Evolutionary conservation across 768 basidiomycete genomes (phyloP).

Genomic region (Russula griseocarnosa): DNA sequence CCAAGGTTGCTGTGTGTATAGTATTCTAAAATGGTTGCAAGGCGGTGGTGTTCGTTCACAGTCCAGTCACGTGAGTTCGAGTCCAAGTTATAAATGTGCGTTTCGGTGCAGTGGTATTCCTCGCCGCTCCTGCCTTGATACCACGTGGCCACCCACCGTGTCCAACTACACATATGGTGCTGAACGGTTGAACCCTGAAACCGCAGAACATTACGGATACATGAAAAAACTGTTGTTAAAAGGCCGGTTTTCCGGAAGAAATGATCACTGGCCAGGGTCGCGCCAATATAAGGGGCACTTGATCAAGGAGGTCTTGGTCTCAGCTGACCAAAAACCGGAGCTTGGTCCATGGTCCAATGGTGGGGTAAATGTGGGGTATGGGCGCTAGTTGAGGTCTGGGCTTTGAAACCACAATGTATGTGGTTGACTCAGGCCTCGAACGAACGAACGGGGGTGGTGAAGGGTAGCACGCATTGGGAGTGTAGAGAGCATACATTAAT

Average conservation of each 20-base stretch:
- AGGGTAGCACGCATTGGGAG: slow-evolving; percentile 17
- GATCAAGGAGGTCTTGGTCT: slow-evolving; percentile 1
- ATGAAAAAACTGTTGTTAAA: not conserved
- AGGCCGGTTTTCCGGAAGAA: not conserved
- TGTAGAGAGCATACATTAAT: not conserved
- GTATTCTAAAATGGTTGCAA: not conserved
- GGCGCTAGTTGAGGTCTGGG: slow-evolving; percentile 18
- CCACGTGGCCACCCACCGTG: not conserved
- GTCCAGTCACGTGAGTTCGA: not conserved
- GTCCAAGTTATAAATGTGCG: not conserved
- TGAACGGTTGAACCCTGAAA: not conserved
- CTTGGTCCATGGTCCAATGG: slow-evolving; percentile 9
- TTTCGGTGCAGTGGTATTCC: not conserved
- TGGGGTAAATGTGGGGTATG: slow-evolving; percentile 24
- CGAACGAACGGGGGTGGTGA: slow-evolving; percentile 13
- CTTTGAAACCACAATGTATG: slow-evolving; percentile 3
- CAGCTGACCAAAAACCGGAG: slow-evolving; percentile 8
- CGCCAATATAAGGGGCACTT: not conserved
- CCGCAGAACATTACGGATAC: not conserved
- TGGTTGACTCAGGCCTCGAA: slow-evolving; percentile 14
- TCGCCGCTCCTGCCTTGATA: slow-evolving; percentile 6
- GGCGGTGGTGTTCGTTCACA: not conserved
- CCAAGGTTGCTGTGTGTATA: not conserved
- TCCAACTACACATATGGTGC: not conserved
- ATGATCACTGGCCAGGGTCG: not conserved